These are phyloP conservation scores for Pseudognaphalium luteoalbum DNA, from an alignment of 129 eudicot genomes.

Conservation along the genomic window DNA sequence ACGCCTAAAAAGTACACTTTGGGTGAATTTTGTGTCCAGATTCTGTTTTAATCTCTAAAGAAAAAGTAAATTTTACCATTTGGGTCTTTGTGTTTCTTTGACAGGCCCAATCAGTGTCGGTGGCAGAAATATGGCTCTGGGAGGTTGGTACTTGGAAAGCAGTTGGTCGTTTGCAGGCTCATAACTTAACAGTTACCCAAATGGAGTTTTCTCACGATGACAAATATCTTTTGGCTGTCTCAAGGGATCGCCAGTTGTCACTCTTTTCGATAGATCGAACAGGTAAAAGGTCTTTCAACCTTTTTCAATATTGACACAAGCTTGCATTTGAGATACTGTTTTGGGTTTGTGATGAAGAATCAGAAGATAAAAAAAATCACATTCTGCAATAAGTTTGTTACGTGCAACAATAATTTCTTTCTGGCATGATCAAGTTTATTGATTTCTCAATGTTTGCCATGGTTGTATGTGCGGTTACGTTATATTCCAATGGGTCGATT, in stretches of 20 bases:
- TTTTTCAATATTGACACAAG: not conserved
- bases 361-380: not conserved
- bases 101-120: conserved; percentile 89
- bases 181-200: conserved; percentile 91
- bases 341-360: not conserved
- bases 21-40: not conserved
- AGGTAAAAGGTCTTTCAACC: conserved; percentile 37
- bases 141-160: conserved; percentile 96
- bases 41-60: not conserved
- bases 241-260: conserved; percentile 93
- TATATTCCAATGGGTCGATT: not conserved
- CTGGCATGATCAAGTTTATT: not conserved
- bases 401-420: not conserved
- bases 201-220: conserved; percentile 93
- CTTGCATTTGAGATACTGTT: not conserved
- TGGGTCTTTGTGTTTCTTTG: not conserved
- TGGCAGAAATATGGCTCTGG: conserved; percentile 99
- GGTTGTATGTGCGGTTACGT: not conserved
- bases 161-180: conserved; percentile 91
- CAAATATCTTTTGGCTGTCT: conserved; percentile 82
- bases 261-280: conserved; percentile 58
- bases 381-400: not conserved
- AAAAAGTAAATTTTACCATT: not conserved
- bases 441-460: not conserved
- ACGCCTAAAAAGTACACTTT: too few species aligned